Base-by-base conservation (phyloP, 768 basidiomycete genomes). In the Dictyophora rubrovolvata region DNA sequence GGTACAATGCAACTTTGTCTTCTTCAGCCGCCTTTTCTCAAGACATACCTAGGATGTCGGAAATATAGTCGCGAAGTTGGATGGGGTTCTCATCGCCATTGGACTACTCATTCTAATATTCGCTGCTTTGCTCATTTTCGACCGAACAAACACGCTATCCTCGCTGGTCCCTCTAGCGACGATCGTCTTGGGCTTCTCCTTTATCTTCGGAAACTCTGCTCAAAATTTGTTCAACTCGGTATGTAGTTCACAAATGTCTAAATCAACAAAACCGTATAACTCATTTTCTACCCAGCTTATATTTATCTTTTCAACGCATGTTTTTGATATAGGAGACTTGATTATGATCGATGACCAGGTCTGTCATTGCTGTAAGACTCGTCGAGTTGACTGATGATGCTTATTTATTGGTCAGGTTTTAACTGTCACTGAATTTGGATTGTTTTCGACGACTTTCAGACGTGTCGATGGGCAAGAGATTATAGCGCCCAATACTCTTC, bases 231-330 rank as follows among this genome's bases (percentile, higher is more conserved):
- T 90, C 62, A 85, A 89, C 73, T 88, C 86, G 53, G 86, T 86
- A 61, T 57, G 79, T 69, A 12, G 16, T 23, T 16, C n/a, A 17
- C 8, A 18, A 22, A 34, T 51, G 3, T 2, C 1, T 51, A 3
- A 51, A 21, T 48, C 47, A 14, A 18, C 23, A 36, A 11, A 52
- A 34, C 18, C 35, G 16, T 54, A 62, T 52, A 51, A 47, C 14
- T 33, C 62, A 34, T 62, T n/a, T n/a, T 21, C 16, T 36, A 2
- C 28, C 4, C 53, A 87, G 86, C 78, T 90, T 20, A 86, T 90
- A 65, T 90, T 90, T 73, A 89, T 89, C 60, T 89, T 89, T 69
- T 86, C 85, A 0, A 89, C 88, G 0, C 89, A 90, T 66, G 85
- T 87, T n/a, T 90, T 86, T 63, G 87, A 89, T 67, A 85, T 90